Evolutionary conservation across 73 alveolate species (phyloP), one percentile per base, ranked within the genome.

Genomic region (Symbiodinium natans): DNA sequence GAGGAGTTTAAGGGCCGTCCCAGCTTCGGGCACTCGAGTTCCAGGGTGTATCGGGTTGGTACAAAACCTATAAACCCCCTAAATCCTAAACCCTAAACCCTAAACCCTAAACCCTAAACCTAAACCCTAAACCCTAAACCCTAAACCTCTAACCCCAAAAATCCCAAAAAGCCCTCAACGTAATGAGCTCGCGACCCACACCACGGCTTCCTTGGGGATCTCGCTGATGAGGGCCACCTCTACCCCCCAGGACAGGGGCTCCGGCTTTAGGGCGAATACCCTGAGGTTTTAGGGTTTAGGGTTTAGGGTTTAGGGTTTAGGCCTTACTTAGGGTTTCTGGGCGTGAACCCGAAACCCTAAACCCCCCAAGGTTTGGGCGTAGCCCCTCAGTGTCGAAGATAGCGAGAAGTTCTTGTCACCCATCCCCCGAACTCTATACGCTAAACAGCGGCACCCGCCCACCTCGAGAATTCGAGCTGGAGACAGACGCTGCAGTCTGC

Each of bases 171-270:
- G 27, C 63, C 17, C 63, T 48, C 10, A 48, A 48, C 63, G 27
- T 48, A 48, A 48, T 52, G 89, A n/a, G 43, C 46, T 21, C 95
- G 68, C 34, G 42, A 40, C 95, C 95, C 95, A 88, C n/a, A 88
- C 95, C 31, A 88, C 48, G 34, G 95, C 95, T 40, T 36, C 83
- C 52, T 90, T 90, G 40, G 96, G 87, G 86, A 90, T 90, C 75
- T 90, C 96, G 3, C 71, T 34, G 82, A 90, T 90, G 36, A 8
- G 38, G n/a, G 96, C 96, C 33, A 90, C 77, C 96, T 90, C 85
- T 23, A 43, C 56, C 6, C 6, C 11, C 56, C 11, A 43, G 11
- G 11, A 13, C 17, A 1, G 59, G 59, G 59, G 59, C 17, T 46
- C 59, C 9, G 59, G 59, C 29, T 52, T 52, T 52, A 52, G 71